phyloP scores from a whole-genome alignment of 495 filamentous ascomycete genomes.

The Trichocladium uniseriatum region DNA sequence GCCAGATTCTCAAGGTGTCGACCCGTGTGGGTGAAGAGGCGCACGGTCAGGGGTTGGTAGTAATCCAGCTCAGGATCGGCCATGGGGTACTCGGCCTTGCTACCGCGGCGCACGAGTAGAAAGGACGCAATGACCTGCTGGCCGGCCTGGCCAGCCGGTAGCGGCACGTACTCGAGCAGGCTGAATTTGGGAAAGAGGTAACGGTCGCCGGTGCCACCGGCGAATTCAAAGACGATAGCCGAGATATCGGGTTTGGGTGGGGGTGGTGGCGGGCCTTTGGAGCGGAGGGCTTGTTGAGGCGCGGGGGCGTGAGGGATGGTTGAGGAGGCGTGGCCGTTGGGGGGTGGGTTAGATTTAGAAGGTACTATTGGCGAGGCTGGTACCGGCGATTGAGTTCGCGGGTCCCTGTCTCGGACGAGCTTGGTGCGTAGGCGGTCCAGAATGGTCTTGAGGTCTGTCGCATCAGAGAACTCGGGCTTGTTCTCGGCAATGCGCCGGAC shows the following conservation, averaged over 20 bases:
- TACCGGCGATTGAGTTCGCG: constrained; percentile 13
- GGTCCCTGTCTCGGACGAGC: constrained; percentile 22
- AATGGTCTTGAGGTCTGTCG: constrained; percentile 33
- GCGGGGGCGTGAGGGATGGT: constrained; percentile 24
- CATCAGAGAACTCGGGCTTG: constrained; percentile 34
- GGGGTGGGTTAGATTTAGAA: constrained; percentile 13
- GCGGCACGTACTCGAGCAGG: constrained; percentile 61
- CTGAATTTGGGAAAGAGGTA: constrained; percentile 83
- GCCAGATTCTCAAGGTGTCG: constrained; percentile 63
- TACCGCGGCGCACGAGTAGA: constrained; percentile 53
- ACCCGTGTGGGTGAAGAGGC: constrained; percentile 53
- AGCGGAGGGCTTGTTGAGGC: constrained; percentile 37
- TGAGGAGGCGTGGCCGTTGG: constrained; percentile 20
- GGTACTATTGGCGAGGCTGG: background rate
- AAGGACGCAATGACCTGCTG: constrained; percentile 54
- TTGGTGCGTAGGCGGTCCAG: constrained; percentile 29
- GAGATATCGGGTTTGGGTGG: constrained; percentile 52
- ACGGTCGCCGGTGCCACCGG: constrained; percentile 69
- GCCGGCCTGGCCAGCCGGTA: constrained; percentile 11
- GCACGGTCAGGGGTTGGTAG: constrained; percentile 84
- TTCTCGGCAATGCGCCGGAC: constrained; percentile 34
- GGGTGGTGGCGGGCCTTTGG: constrained; percentile 44
- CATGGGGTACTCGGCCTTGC: constrained; percentile 41
- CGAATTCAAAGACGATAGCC: constrained; percentile 77
- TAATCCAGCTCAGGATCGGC: constrained; percentile 56